Evolutionary conservation across 2,329 filamentous ascomycete species (phyloP).

Genomic region (Botrytis fragariae): DNA sequence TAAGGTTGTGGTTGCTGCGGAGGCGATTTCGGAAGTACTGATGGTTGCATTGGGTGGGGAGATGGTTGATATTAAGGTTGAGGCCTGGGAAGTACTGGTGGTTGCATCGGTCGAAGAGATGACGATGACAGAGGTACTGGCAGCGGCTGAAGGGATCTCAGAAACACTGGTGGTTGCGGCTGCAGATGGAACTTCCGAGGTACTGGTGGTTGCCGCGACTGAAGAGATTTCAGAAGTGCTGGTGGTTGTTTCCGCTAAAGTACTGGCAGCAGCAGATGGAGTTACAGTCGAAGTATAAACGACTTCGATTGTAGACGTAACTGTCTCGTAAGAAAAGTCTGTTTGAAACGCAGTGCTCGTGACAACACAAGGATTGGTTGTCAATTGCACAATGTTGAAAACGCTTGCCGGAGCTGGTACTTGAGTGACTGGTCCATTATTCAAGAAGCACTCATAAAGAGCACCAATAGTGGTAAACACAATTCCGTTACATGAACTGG

Average conservation of each 20-base stretch:
- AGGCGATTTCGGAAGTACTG: background rate
- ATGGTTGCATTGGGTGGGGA: background rate
- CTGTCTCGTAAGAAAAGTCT: background rate
- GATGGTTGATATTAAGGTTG: no score
- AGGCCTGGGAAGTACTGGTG: no score
- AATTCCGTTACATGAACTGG: constrained; percentile 10
- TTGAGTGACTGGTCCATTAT: background rate
- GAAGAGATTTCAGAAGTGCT: background rate
- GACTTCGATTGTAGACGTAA: background rate
- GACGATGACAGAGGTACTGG: background rate
- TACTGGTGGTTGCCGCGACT: background rate
- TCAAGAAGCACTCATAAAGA: background rate
- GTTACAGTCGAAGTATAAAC: background rate
- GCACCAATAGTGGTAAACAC: background rate
- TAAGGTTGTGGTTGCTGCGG: background rate
- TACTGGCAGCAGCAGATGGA: background rate
- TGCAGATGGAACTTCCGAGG: background rate
- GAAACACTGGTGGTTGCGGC: background rate
- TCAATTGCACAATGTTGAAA: background rate
- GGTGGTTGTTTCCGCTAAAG: no score
- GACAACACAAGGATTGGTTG: background rate
- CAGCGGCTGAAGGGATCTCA: background rate
- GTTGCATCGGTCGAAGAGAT: background rate
- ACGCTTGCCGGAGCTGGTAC: background rate
- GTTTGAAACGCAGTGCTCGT: background rate